phyloP scores from a whole-genome alignment of 2,329 filamentous ascomycete species.

The Byssothecium circinans region DNA sequence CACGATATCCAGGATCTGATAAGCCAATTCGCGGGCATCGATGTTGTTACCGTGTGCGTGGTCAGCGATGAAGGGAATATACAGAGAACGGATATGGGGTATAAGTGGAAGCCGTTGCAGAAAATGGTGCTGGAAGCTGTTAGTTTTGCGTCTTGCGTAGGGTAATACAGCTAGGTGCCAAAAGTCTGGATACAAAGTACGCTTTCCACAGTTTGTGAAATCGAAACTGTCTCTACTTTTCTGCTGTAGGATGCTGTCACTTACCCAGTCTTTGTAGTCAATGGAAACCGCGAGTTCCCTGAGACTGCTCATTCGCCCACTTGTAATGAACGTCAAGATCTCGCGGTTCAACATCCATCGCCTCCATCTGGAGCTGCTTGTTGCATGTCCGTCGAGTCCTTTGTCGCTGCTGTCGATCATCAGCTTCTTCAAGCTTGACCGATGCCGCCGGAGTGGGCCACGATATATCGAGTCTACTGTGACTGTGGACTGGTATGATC shows the following conservation, averaged over 20 bases:
- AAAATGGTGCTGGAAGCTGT: slow-evolving; percentile 67
- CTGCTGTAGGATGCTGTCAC: slow-evolving; percentile 31
- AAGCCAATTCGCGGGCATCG: slow-evolving; percentile 69
- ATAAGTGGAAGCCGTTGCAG: slow-evolving; percentile 73
- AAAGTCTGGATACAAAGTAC: no score
- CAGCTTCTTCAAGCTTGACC: slow-evolving; percentile 69
- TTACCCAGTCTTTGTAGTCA: slow-evolving; percentile 77
- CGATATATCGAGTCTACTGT: slow-evolving; percentile 71
- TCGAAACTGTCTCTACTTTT: no score
- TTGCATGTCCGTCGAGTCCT: slow-evolving; percentile 46
- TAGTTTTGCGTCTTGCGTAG: slow-evolving; percentile 6
- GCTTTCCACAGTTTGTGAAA: no score
- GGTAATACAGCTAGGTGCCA: no score
- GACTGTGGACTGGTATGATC: slow-evolving; percentile 59
- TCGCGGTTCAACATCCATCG: slow-evolving; percentile 73
- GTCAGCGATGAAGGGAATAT: slow-evolving; percentile 69
- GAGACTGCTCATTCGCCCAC: slow-evolving; percentile 72
- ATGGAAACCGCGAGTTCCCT: slow-evolving; percentile 72
- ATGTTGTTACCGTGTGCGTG: slow-evolving; percentile 58
- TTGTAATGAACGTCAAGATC: slow-evolving; percentile 72
- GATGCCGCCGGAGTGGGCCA: slow-evolving; percentile 70
- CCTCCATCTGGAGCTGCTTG: slow-evolving; percentile 55
- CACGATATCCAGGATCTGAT: slow-evolving; percentile 78
- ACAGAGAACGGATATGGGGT: slow-evolving; percentile 69
- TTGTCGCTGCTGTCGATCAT: slow-evolving; percentile 71